phyloP scores from a whole-genome alignment of 139 green algal genomes.

The Micromonas commoda region DNA sequence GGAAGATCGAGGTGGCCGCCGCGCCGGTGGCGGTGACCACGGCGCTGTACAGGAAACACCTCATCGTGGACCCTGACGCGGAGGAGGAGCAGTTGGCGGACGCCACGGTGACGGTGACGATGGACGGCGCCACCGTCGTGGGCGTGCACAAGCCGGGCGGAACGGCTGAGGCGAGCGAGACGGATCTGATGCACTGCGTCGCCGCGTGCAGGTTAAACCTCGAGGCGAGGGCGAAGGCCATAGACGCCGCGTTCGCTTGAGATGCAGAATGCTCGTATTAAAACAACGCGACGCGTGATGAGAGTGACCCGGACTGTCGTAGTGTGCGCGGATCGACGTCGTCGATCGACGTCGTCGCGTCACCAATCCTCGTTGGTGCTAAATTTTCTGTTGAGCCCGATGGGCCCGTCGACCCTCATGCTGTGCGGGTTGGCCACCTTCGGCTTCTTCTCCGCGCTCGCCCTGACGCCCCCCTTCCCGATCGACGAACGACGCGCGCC shows the following conservation, averaged over 20 bases:
- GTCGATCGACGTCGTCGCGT: not conserved
- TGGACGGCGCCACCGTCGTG: slow-evolving; percentile 48
- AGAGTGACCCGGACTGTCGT: no score
- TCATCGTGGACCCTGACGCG: slow-evolving; percentile 57
- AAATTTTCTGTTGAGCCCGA: not conserved
- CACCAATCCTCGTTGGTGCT: not conserved
- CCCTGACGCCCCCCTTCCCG: not conserved
- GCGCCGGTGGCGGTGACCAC: slow-evolving; percentile 46
- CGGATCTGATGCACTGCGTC: slow-evolving; percentile 41
- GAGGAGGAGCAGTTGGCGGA: slow-evolving; percentile 60
- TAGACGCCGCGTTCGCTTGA: not conserved
- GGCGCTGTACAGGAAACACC: slow-evolving; percentile 39
- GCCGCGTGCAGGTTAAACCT: slow-evolving; percentile 43
- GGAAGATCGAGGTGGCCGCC: slow-evolving; percentile 24
- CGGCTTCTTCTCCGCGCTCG: not conserved
- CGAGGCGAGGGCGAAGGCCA: slow-evolving; percentile 9
- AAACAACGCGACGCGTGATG: no score
- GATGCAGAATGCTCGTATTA: no score
- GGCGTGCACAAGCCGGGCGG: slow-evolving; percentile 47
- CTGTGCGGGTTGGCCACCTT: not conserved
- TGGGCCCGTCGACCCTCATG: no score
- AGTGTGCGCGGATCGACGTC: no score
- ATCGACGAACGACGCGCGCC: not conserved
- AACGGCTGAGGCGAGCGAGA: slow-evolving; percentile 19
- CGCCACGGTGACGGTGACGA: slow-evolving; percentile 32